These are phyloP conservation scores for Pseudovirgaria hyperparasitica DNA, from an alignment of 2,329 filamentous ascomycete genomes.

Conservation along the genomic window DNA sequence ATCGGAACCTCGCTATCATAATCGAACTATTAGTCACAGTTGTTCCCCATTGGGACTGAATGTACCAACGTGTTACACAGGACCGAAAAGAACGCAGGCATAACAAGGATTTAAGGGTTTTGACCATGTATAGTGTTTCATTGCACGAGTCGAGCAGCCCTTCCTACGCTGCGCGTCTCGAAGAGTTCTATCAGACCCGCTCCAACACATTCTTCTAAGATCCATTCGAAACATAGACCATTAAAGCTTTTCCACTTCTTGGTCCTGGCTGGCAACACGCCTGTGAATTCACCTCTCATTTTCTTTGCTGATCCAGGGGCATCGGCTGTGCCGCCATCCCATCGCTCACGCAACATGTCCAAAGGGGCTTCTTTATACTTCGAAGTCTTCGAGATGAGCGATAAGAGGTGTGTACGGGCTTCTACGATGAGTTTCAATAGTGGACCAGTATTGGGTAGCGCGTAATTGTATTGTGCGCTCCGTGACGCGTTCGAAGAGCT, in stretches of 20 bases:
- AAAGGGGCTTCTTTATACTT: slow-evolving; percentile 52
- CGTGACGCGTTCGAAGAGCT: slow-evolving; percentile 3
- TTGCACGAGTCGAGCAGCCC: too few species aligned
- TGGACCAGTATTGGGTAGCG: slow-evolving; percentile 53
- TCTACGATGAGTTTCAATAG: slow-evolving; percentile 53
- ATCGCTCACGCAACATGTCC: slow-evolving; percentile 50
- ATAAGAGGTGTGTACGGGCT: slow-evolving; percentile 48
- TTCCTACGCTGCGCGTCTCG: slow-evolving; percentile 60
- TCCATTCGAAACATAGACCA: slow-evolving; percentile 58
- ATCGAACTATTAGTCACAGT: too few species aligned
- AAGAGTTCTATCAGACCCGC: slow-evolving; percentile 61
- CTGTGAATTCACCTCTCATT: slow-evolving; percentile 42
- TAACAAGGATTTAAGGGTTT: too few species aligned
- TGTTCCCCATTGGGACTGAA: too few species aligned
- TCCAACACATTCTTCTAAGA: slow-evolving; percentile 58
- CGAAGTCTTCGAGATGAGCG: slow-evolving; percentile 43
- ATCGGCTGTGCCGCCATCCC: slow-evolving; percentile 53
- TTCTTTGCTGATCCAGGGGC: slow-evolving; percentile 35
- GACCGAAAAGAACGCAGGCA: too few species aligned
- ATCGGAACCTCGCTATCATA: too few species aligned
- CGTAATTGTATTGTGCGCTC: slow-evolving; percentile 36
- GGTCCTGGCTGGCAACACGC: slow-evolving; percentile 47
- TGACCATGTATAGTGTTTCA: too few species aligned
- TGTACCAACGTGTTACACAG: too few species aligned
- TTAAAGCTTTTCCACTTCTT: slow-evolving; percentile 60